A percentile compares a stretch with the other conserved stretches of the same genome.
Conservation (phyloP, 73 alveolate genomes). For the Durusdinium trenchii region DNA sequence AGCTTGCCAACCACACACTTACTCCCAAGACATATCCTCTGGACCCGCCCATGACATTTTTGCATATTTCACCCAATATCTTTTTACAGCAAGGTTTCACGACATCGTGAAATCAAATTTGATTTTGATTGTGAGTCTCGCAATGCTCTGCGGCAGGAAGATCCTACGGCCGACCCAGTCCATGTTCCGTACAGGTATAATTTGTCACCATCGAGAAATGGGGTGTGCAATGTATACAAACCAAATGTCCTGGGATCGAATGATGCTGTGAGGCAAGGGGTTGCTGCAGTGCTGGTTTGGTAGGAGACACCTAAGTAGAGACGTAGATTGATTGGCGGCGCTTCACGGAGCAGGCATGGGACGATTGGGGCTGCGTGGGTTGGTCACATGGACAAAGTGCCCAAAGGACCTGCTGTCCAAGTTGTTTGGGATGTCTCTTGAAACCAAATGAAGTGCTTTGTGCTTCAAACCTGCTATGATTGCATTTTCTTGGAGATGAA, state of each 20-base stretch:
- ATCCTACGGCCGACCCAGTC: background rate
- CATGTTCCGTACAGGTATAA: background rate
- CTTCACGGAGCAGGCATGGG: background rate
- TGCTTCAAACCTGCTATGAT: background rate
- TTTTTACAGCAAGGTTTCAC: too few species aligned
- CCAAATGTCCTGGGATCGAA: background rate
- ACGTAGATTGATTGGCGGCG: too few species aligned
- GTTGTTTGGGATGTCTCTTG: background rate
- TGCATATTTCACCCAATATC: too few species aligned
- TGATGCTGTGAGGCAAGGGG: background rate
- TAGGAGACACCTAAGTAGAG: too few species aligned
- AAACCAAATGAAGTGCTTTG: background rate
- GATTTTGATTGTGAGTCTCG: too few species aligned
- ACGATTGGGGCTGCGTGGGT: background rate
- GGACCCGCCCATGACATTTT: too few species aligned
- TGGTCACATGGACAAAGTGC: constrained; percentile 36
- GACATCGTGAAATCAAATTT: too few species aligned
- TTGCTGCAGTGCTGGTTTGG: too few species aligned
- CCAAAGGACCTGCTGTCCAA: background rate
- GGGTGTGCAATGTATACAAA: background rate
- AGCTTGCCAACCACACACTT: background rate
- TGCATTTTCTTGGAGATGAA: background rate
- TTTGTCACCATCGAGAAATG: background rate
- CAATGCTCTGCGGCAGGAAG: background rate
- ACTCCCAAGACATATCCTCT: background rate